Evolutionary conservation across 176 grass and related monocot species (phyloP).

Genomic region (Canna indica): DNA sequence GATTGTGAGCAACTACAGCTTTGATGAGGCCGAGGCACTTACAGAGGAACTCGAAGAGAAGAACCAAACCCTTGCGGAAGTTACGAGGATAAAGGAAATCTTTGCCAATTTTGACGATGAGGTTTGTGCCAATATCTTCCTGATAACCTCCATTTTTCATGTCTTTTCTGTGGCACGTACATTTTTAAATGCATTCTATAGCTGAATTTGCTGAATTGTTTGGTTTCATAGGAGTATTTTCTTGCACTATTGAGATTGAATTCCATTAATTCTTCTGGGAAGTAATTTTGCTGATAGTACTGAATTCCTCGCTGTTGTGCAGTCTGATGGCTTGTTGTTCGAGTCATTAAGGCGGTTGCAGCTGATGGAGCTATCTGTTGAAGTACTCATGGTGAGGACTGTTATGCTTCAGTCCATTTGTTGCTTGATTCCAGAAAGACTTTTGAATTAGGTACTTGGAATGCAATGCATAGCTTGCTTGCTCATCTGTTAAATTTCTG

Average conservation of each 20-base stretch:
- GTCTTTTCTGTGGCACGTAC: neutral
- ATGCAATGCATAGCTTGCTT: neutral
- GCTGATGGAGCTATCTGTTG: conserved; percentile 45
- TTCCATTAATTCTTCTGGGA: neutral
- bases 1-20: conserved; percentile 52
- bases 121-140: conserved; percentile 12
- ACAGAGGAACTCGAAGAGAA: conserved; percentile 35
- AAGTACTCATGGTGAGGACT: conserved; percentile 43
- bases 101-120: conserved; percentile 42
- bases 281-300: conserved; percentile 14
- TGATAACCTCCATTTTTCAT: neutral
- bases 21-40: conserved; percentile 48
- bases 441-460: neutral
- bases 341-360: conserved; percentile 54
- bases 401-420: neutral
- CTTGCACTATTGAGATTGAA: neutral
- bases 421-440: neutral
- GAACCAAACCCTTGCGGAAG: conserved; percentile 28
- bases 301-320: conserved; percentile 2
- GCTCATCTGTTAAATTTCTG: conserved; percentile 2
- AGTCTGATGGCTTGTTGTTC: conserved; percentile 53
- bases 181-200: neutral
- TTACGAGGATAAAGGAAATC: conserved; percentile 42
- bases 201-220: neutral
- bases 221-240: neutral